phyloP scores from a whole-genome alignment of 139 green algal species.

The Chlorella ohadii region DNA sequence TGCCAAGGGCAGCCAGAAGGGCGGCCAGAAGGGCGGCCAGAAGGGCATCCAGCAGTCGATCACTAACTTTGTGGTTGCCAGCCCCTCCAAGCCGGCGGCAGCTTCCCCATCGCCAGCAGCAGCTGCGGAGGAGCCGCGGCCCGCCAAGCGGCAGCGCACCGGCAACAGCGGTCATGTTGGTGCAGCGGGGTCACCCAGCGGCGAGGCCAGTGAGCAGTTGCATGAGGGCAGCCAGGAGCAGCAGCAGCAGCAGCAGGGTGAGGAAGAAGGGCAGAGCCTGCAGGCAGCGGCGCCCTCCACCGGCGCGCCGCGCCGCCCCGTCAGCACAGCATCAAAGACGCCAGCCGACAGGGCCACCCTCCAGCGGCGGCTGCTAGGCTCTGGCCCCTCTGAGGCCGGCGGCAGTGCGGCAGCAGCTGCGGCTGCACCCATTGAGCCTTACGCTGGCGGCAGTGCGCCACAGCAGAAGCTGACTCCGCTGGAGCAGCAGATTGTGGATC shows the following conservation, averaged over 20 bases:
- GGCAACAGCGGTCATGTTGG: too few species aligned
- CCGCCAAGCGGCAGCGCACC: neutral
- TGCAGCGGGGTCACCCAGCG: neutral
- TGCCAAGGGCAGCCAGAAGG: too few species aligned
- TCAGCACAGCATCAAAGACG: neutral
- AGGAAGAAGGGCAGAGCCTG: too few species aligned
- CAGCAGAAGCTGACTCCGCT: slow-evolving; percentile 75
- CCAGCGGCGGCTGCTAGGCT: neutral
- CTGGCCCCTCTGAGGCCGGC: neutral
- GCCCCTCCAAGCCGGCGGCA: neutral
- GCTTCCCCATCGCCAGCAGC: neutral
- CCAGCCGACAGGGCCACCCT: too few species aligned
- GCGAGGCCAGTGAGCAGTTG: neutral
- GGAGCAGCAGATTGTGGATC: slow-evolving; percentile 70
- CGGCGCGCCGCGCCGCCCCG: too few species aligned
- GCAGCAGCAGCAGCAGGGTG: neutral
- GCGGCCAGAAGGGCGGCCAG: too few species aligned
- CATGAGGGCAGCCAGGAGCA: neutral
- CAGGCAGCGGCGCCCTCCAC: too few species aligned
- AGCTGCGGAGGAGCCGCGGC: neutral
- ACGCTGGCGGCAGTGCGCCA: too few species aligned
- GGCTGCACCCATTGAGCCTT: neutral
- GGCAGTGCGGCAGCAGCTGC: neutral
- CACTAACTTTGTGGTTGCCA: too few species aligned
- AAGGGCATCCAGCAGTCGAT: too few species aligned